Percentiles rank a stretch among this genome's conserved stretches.
These are phyloP conservation scores for Boletus bicolor DNA, from an alignment of 768 basidiomycete species.

Conservation along the genomic window DNA sequence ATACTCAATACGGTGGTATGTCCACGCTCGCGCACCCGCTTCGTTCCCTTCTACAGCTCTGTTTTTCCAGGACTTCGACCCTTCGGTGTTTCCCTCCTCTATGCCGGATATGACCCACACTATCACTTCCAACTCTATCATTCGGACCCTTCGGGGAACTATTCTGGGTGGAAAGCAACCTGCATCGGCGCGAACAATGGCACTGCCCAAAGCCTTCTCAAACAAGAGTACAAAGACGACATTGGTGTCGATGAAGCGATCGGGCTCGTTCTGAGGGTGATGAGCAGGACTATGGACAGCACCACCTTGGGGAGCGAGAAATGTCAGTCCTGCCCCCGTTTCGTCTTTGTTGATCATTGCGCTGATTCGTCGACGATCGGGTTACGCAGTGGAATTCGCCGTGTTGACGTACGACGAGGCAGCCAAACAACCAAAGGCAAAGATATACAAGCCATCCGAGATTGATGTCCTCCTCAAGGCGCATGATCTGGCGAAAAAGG, in stretches of 20 bases:
- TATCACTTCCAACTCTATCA: constrained; percentile 98
- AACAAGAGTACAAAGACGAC: constrained; percentile 98
- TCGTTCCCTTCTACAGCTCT: neutral
- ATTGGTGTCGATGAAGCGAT: constrained; percentile 89
- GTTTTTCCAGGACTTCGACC: constrained; percentile 75
- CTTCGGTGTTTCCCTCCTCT: constrained; percentile 95
- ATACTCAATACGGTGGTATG: constrained; percentile 93
- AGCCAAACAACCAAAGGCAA: constrained; percentile 78
- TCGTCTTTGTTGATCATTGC: neutral
- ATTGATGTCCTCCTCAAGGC: constrained; percentile 78
- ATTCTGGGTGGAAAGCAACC: constrained; percentile 97
- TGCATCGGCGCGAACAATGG: constrained; percentile 99
- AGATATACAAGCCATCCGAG: constrained; percentile 88
- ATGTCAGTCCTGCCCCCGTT: constrained; percentile 52
- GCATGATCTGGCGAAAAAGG: constrained; percentile 85
- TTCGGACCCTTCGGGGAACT: constrained; percentile 97
- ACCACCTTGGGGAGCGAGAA: constrained; percentile 96
- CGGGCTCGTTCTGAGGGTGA: constrained; percentile 85
- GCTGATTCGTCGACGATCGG: neutral
- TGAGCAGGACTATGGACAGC: constrained; percentile 99
- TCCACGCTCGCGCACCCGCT: neutral
- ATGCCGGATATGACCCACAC: constrained; percentile 95
- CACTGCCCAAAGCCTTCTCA: constrained; percentile 89
- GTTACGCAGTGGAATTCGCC: constrained; percentile 86
- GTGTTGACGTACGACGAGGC: constrained; percentile 81